Percentiles rank a stretch among this genome's conserved stretches.
phyloP scores from a whole-genome alignment of 768 basidiomycete genomes.

The Tremella fuciformis region DNA sequence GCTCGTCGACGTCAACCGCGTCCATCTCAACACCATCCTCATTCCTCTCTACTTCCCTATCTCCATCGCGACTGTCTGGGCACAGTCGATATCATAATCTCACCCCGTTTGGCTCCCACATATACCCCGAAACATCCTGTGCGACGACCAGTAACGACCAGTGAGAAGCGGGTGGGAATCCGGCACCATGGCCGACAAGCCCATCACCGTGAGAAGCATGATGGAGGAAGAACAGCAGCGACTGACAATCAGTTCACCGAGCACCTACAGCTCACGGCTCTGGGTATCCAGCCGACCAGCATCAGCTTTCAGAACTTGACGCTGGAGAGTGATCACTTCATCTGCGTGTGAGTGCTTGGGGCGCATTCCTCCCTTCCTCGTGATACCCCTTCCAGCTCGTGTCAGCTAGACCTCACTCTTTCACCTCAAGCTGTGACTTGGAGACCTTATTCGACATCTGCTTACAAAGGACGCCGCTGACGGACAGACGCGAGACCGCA shows the following conservation, averaged over 20 bases:
- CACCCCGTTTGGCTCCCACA: background rate
- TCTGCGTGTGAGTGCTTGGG: slow-evolving; percentile 63
- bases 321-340: slow-evolving; percentile 95
- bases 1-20: too few relatives aligned
- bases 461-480: background rate
- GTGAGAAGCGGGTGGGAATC: slow-evolving; percentile 5
- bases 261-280: slow-evolving; percentile 69
- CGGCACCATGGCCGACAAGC: slow-evolving; percentile 50
- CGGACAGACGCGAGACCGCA: slow-evolving; percentile 71
- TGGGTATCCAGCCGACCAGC: slow-evolving; percentile 92
- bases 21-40: background rate
- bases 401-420: too few relatives aligned
- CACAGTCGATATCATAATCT: background rate
- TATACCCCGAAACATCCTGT: too few relatives aligned
- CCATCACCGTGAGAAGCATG: slow-evolving; percentile 43
- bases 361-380: background rate
- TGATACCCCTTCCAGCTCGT: too few relatives aligned
- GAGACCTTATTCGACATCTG: slow-evolving; percentile 1
- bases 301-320: slow-evolving; percentile 97
- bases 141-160: background rate
- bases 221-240: background rate
- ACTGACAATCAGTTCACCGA: slow-evolving; percentile 50
- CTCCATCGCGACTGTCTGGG: background rate
- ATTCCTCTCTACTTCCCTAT: background rate
- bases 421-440: too few relatives aligned